Evolutionary conservation across 176 grass and related monocot genomes (phyloP).

Genomic region (Microstegium vimineum): DNA sequence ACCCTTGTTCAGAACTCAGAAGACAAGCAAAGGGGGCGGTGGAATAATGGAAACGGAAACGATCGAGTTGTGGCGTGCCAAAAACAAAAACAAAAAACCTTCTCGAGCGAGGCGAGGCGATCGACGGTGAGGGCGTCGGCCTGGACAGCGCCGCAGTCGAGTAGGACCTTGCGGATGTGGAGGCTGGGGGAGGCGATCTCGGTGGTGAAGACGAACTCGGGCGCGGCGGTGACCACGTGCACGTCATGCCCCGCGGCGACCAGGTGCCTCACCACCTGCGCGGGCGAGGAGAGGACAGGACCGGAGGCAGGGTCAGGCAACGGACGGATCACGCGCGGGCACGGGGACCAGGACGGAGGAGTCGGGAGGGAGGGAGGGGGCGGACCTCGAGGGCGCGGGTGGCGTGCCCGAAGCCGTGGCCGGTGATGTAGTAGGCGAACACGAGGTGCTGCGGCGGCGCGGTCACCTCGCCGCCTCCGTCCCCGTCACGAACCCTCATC

Average conservation of each 20-base stretch:
- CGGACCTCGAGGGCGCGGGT: conserved; percentile 82
- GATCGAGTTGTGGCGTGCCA: neutral
- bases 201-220: conserved; percentile 94
- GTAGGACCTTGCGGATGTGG: conserved; percentile 89
- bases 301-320: neutral
- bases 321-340: too few relatives aligned
- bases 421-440: conserved; percentile 94
- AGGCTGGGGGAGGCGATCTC: conserved; percentile 71
- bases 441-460: conserved; percentile 45
- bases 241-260: conserved; percentile 82
- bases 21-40: neutral
- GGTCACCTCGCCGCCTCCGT: conserved; percentile 18
- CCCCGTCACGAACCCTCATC: conserved; percentile 45
- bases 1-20: neutral
- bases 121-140: conserved; percentile 97
- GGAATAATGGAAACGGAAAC: neutral
- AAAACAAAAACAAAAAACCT: conserved; percentile 23
- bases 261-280: conserved; percentile 87
- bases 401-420: conserved; percentile 96
- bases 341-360: neutral
- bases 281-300: neutral
- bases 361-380: neutral
- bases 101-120: conserved; percentile 85
- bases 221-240: conserved; percentile 83
- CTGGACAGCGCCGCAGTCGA: conserved; percentile 98